Conservation (phyloP, 495 filamentous ascomycete genomes). For the Xylaria castorea region DNA sequence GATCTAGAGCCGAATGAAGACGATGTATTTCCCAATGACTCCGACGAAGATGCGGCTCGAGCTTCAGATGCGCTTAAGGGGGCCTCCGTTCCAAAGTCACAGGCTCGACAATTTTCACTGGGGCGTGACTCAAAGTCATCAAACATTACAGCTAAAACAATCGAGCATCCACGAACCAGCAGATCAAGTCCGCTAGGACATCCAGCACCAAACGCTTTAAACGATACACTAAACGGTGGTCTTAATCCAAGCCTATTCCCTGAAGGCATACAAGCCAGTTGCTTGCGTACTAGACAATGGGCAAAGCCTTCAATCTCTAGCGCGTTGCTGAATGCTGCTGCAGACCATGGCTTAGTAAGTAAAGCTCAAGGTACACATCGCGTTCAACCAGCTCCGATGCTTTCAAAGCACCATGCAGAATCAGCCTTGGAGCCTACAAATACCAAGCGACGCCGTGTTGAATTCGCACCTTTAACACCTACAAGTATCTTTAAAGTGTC, state of each 20-base stretch:
- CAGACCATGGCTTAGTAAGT: constrained; percentile 47
- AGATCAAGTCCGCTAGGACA: background rate
- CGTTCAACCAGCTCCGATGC: constrained; percentile 7
- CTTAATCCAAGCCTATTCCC: constrained; percentile 21
- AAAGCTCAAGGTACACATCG: constrained; percentile 30
- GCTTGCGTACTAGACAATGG: constrained; percentile 32
- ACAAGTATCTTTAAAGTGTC: background rate
- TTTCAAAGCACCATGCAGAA: constrained; percentile 30
- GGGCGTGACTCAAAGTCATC: background rate
- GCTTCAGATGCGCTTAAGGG: constrained; percentile 20
- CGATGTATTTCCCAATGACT: constrained; percentile 56
- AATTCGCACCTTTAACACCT: constrained; percentile 20
- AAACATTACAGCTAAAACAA: background rate
- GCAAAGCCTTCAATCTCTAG: constrained; percentile 31
- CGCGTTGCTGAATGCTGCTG: constrained; percentile 33
- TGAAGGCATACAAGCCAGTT: constrained; percentile 36
- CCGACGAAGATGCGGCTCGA: constrained; percentile 58
- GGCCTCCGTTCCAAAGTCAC: background rate
- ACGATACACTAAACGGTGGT: constrained; percentile 8
- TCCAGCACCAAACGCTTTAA: background rate
- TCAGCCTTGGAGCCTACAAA: constrained; percentile 23
- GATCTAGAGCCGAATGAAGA: constrained; percentile 44
- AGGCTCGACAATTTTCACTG: background rate
- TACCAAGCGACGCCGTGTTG: constrained; percentile 37
- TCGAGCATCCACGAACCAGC: background rate